phyloP scores from a whole-genome alignment of 2,329 filamentous ascomycete genomes.

The Blastomyces silverae region DNA sequence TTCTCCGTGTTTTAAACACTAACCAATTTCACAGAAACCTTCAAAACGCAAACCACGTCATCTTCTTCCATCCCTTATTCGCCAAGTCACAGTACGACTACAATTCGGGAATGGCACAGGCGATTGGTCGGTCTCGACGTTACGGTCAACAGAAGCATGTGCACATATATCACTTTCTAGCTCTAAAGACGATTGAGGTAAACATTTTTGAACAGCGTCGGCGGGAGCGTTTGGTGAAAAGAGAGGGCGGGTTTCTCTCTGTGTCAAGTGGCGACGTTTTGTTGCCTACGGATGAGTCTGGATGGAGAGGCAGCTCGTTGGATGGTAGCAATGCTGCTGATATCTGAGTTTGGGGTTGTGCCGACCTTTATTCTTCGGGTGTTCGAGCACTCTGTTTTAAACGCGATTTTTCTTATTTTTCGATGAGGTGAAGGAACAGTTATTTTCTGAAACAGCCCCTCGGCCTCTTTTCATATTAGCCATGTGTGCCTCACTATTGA shows the following conservation, averaged over 20 bases:
- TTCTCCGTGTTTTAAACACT: not conserved
- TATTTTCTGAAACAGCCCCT: not conserved
- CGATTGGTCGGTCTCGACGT: slow-evolving; percentile 54
- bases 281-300: slow-evolving; percentile 21
- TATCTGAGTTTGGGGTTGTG: not conserved
- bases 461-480: not conserved
- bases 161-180: slow-evolving; percentile 49
- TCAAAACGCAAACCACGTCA: slow-evolving; percentile 56
- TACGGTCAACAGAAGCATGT: slow-evolving; percentile 54
- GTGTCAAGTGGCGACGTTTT: slow-evolving; percentile 21
- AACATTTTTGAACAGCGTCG: slow-evolving; percentile 39
- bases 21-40: slow-evolving; percentile 46
- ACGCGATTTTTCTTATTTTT: not conserved
- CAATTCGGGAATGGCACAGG: slow-evolving; percentile 54
- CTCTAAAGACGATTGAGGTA: slow-evolving; percentile 42
- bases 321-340: slow-evolving; percentile 24
- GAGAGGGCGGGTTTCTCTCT: slow-evolving; percentile 23
- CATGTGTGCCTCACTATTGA: not conserved
- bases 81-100: slow-evolving; percentile 49
- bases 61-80: slow-evolving; percentile 55
- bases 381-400: not conserved
- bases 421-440: not conserved
- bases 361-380: not conserved
- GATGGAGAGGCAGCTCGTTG: slow-evolving; percentile 28
- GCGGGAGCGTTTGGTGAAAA: slow-evolving; percentile 28